Base-by-base conservation (phyloP, 345 rosid species). In the Eucalyptus camaldulensis region DNA sequence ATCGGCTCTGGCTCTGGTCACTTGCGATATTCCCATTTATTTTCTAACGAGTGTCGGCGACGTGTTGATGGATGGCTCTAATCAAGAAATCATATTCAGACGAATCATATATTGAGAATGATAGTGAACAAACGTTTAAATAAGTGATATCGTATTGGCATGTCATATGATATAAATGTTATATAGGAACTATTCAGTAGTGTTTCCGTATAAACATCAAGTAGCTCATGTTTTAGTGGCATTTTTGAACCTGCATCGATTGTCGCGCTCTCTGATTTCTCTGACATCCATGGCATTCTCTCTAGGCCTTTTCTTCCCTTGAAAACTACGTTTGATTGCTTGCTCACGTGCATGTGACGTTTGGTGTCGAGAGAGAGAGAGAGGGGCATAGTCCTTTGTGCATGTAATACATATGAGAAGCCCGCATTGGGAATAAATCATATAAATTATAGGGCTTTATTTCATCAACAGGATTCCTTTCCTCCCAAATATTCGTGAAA, bases 101-200 rank as follows among this genome's bases (percentile, higher is more conserved):
- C 2, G 3, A 56, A 11, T 56, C 13, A 0, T 56, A 10, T 56
- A 24, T 24, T 24, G 1, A 56, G 1, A 56, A 56, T 10, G 13
- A 1, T 56, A 24, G 1, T 22, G 3, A 1, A 24, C 0, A 10
- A 0, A 2, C 3, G 4, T 2, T 7, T 72, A 72, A 2, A 33
- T 0, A 10, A 33, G 4, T 29, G 2, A 62, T 62, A 62, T 33
- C 6, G 7, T 4, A 19, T 33, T 7, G 1, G 5, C 8, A 1
- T 8, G 25, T 72, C 5, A 19, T 2, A 2, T 76, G 16, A 37
- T 21, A 37, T 76, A 76, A 76, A 60, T 2, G 6, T 60, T 62
- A 62, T 0, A 27, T 27, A 12, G 0, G 0, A 0, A 62, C 8
- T 2, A 6, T 13, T 13, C 8, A 6, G 0, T 6, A 12, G 0